Base-by-base conservation (phyloP, 1,284 basidiomycete species). In the Ustilago esculenta region DNA sequence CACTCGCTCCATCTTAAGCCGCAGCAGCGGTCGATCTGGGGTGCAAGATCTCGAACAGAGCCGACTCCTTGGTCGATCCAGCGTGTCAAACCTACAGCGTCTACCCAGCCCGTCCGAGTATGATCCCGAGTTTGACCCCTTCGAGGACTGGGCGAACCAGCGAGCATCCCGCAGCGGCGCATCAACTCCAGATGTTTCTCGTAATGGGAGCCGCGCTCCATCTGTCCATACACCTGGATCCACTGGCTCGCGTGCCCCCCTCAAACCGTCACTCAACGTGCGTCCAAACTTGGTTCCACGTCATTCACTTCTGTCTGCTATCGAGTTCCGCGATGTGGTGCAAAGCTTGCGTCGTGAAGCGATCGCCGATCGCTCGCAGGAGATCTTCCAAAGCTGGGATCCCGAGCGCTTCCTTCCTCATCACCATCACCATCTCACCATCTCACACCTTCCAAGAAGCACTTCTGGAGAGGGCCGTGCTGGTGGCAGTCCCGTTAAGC, bases 321-420 rank as follows among this genome's bases (percentile, higher is more conserved):
- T 98, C 48, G 94, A 97, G 81, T 97, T 97, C 82, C 86, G 92
- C 24, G 90, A 94, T 60, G 90, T 96, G 14, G 90, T 97, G 14
- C 86, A 90, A 15, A 90, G 90, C 0, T 85, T 98, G 9, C 87
- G 88, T 54, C 85, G 86, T 15, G 84, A 85, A 25, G 80, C 69
- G 15, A 40, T 43, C 6, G 52, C 67, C 11, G 75, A 75, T 41
- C 57, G 73, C 21, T 73, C 68, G 34, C 47, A 73, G 30, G 75
- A 75, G 48, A 63, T 76, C 35, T 76, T 73, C 44, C 64, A 71
- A 32, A 73, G 70, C 47, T 57, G 75, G 52, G 75, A 77, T 39
- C 75, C 75, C 17, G 75, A 77, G 44, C 54, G 61, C 15, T 77
- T 73, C 48, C 47, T 75, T 24, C 70, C 66, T 3, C 72, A 75